Base-by-base conservation (phyloP, 2,329 filamentous ascomycete genomes). In the Endoconidiophora laricicola region DNA sequence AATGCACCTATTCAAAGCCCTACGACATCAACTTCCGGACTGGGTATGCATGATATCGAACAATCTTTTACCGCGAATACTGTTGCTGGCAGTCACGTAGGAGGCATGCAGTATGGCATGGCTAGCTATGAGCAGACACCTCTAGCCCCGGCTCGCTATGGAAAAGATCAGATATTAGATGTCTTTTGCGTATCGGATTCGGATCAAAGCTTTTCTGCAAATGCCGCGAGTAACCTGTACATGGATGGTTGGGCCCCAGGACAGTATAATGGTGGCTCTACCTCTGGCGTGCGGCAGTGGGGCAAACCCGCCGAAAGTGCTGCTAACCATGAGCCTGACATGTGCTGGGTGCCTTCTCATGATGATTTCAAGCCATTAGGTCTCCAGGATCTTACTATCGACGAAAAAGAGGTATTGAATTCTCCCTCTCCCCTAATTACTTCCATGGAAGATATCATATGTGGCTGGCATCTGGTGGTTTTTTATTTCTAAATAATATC, bases 201-300 rank as follows among this genome's bases (percentile, higher is more conserved):
- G 77, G 38, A 72, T 80, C 43, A 70, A 72, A 54, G 37, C 4
- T 53, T 53, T 22, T 41, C 48, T 18, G 40, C 38, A 26, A 26
- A 44, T 43, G 38, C 44, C n/a, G 47, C 47, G 14, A 36, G 24
- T 14, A 38, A 40, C 23, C 72, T 93, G 51, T 88, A 82, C 60
- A 74, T 83, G 58, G 72, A 78, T 50, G 79, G 79, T 54, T 95
- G 87, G 87, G 81, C 86, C 62, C 85, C 87, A 24, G 76, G 79
- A 52, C 74, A 79, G 46, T 39, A 10, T 3, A 33, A 44, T 18
- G 41, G 45, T 20, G 26, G 18, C 44, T n/a, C 29, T 6, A 14
- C 29, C n/a, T 36, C 23, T 14, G 51, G 39, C 56, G 58, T 76
- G 63, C 65, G 79, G 62, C 74, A 76, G 49, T 94, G 86, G 86